Percentiles rank a stretch among this genome's conserved stretches.
phyloP scores from a whole-genome alignment of 768 basidiomycete genomes.

The Boletus rubescentipes region DNA sequence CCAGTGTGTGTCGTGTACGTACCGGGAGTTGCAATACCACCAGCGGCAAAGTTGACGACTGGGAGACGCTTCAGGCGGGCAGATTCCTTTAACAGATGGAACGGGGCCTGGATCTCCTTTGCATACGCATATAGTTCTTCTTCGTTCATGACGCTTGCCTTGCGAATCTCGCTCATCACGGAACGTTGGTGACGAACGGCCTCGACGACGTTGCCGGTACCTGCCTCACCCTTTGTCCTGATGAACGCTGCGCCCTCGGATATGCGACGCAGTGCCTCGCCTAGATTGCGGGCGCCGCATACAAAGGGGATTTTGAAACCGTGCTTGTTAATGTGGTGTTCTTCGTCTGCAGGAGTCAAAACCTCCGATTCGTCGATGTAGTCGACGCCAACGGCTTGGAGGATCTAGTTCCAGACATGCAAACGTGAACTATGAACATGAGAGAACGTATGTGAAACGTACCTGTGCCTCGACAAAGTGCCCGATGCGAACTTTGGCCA shows the following conservation, averaged over 20 bases:
- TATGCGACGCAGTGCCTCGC: constrained; percentile 94
- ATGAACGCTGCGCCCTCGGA: constrained; percentile 98
- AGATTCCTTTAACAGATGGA: constrained; percentile 93
- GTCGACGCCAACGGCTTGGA: constrained; percentile 92
- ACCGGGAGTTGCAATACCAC: constrained; percentile 92
- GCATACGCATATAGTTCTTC: constrained; percentile 94
- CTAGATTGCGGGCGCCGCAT: constrained; percentile 92
- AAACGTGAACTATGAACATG: neutral
- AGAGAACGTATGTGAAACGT: constrained; percentile 5
- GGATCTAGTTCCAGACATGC: constrained; percentile 52
- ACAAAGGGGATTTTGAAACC: constrained; percentile 94
- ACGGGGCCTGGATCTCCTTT: constrained; percentile 90
- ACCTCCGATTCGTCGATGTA: constrained; percentile 97
- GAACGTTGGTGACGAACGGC: constrained; percentile 91
- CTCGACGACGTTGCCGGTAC: constrained; percentile 88
- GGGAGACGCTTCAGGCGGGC: constrained; percentile 91
- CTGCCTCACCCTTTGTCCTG: constrained; percentile 94
- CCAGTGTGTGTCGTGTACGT: constrained; percentile 16
- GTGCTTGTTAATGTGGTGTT: constrained; percentile 97
- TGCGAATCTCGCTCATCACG: constrained; percentile 81
- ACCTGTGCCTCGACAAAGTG: constrained; percentile 98
- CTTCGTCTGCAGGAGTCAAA: constrained; percentile 93
- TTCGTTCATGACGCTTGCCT: constrained; percentile 85
- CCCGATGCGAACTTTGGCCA: constrained; percentile 95
- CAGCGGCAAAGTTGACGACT: constrained; percentile 96